Evolutionary conservation across 2,329 filamentous ascomycete genomes (phyloP).

Genomic region (Fusarium udum): DNA sequence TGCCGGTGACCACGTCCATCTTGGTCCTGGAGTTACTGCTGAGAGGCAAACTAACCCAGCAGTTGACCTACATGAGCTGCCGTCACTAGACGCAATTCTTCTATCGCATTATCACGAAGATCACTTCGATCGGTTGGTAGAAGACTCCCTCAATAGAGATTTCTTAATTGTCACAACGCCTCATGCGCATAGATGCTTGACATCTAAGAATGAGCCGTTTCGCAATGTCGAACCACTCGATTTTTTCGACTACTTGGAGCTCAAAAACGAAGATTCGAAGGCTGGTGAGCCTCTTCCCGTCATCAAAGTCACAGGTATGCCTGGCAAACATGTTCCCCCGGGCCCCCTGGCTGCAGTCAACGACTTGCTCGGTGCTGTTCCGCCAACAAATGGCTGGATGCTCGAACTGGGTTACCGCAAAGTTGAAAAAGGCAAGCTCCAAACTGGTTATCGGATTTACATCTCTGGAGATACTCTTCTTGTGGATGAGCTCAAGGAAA

Average conservation of each 20-base stretch:
- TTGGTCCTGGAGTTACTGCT: constrained; percentile 69
- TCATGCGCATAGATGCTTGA: constrained; percentile 65
- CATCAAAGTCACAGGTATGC: constrained; percentile 67
- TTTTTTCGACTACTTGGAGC: constrained; percentile 61
- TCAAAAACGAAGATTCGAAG: neutral
- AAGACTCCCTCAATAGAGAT: constrained; percentile 53
- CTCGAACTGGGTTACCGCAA: constrained; percentile 64
- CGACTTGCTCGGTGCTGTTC: constrained; percentile 56
- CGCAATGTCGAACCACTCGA: constrained; percentile 64
- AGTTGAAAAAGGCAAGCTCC: constrained; percentile 45
- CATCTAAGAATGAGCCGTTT: constrained; percentile 59
- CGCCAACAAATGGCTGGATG: constrained; percentile 74
- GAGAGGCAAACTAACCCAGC: constrained; percentile 66
- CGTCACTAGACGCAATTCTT: constrained; percentile 67
- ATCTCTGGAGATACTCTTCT: constrained; percentile 73
- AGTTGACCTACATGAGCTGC: constrained; percentile 67
- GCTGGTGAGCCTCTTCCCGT: constrained; percentile 48
- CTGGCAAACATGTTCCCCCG: constrained; percentile 68
- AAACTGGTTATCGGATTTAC: constrained; percentile 68
- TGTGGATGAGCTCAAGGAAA: constrained; percentile 64
- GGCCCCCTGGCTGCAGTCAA: constrained; percentile 51
- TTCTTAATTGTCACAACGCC: constrained; percentile 72
- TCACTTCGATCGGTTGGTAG: constrained; percentile 54
- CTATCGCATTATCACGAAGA: constrained; percentile 71
- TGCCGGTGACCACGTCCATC: constrained; percentile 71